Percentiles rank a stretch among this genome's conserved stretches.
These are phyloP conservation scores for Hibiscus mutabilis DNA, from an alignment of 345 rosid species.

Conservation along the genomic window DNA sequence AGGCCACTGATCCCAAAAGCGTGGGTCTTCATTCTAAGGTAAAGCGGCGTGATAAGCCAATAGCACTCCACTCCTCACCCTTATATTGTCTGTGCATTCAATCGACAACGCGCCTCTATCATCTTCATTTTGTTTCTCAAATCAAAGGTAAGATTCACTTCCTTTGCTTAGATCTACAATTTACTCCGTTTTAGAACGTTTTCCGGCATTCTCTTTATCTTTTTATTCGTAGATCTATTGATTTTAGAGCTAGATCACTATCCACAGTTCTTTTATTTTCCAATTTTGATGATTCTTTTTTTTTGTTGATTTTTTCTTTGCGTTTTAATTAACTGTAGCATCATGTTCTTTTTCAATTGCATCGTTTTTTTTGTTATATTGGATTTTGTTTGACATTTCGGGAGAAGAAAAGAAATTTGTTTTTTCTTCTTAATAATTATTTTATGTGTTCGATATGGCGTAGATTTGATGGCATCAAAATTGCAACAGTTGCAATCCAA, in stretches of 20 bases:
- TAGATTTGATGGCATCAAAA: constrained; percentile 53
- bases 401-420: neutral
- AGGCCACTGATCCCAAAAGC: neutral
- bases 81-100: neutral
- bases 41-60: constrained; percentile 10
- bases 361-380: too few relatives aligned
- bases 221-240: constrained; percentile 4
- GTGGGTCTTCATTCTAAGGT: constrained; percentile 5
- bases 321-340: neutral
- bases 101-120: neutral
- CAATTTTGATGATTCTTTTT: neutral
- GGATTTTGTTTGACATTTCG: neutral
- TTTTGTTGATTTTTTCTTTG: neutral
- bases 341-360: neutral
- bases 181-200: neutral
- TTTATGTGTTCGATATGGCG: neutral
- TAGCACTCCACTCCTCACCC: neutral
- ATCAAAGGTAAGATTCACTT: neutral
- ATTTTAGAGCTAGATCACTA: neutral
- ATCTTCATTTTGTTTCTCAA: neutral
- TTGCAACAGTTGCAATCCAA: constrained; percentile 63
- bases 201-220: neutral
- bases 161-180: constrained; percentile 2
- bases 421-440: neutral
- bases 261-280: neutral